These are phyloP conservation scores for Pestalotiopsis sp. DNA, from an alignment of 2,329 filamentous ascomycete genomes.

Conservation along the genomic window DNA sequence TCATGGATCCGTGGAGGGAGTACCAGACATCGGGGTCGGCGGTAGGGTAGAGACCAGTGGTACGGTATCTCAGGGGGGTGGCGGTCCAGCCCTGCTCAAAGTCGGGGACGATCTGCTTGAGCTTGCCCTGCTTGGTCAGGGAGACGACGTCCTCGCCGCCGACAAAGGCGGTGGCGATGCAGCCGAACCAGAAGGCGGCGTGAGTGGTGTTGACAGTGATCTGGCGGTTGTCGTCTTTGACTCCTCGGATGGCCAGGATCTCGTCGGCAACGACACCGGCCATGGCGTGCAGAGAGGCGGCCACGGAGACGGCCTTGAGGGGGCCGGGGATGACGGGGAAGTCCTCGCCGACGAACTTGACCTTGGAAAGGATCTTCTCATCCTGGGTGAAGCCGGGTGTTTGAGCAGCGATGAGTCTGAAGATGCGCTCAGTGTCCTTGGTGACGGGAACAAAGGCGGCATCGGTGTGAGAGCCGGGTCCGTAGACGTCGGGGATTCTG, in stretches of 20 bases:
- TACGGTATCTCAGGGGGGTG: conserved; percentile 39
- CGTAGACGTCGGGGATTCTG: conserved; percentile 29
- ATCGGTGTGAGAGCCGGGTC: conserved; percentile 34
- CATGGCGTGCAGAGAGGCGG: conserved; percentile 37
- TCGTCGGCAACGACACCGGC: conserved; percentile 24
- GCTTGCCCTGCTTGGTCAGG: conserved; percentile 30
- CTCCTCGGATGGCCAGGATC: conserved; percentile 18
- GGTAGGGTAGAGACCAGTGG: conserved; percentile 50
- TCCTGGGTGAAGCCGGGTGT: conserved; percentile 37
- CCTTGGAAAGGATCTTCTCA: conserved; percentile 27
- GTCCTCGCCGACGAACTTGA: conserved; percentile 32
- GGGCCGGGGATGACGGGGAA: conserved; percentile 36
- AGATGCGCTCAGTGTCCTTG: conserved; percentile 32
- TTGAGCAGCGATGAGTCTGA: conserved; percentile 30
- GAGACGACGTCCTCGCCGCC: conserved; percentile 36
- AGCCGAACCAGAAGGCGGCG: conserved; percentile 45
- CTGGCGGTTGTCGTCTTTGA: conserved; percentile 19
- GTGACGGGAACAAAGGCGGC: conserved; percentile 28
- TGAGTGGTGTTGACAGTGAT: conserved; percentile 50
- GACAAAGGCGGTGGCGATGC: conserved; percentile 38
- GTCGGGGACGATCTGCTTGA: conserved; percentile 35
- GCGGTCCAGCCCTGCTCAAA: conserved; percentile 40
- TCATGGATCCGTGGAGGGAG: conserved; percentile 52
- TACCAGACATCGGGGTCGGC: conserved; percentile 48
- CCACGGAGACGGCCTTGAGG: conserved; percentile 35